Evolutionary conservation across 2,329 filamentous ascomycete genomes (phyloP).

Genomic region (Trichoderma asperellum): DNA sequence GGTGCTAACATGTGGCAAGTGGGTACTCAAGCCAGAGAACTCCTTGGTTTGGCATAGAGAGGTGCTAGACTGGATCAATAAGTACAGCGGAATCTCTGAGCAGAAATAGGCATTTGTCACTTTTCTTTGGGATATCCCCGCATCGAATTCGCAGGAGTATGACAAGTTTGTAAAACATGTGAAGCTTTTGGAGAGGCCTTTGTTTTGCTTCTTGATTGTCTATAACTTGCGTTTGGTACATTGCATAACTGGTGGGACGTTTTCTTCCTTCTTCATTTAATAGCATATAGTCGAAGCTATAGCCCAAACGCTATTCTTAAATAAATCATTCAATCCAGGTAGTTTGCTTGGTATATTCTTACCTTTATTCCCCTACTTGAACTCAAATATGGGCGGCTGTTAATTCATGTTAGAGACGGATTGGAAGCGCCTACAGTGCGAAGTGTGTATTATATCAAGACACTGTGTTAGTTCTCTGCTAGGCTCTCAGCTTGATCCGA

Average conservation of each 20-base stretch:
- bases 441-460: not conserved
- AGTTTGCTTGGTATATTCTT: not conserved
- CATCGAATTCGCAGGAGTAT: not conserved
- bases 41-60: slow-evolving; percentile 86
- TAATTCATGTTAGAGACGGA: not conserved
- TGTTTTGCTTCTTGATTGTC: not conserved
- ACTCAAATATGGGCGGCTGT: not conserved
- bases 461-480: not conserved
- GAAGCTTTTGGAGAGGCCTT: not conserved
- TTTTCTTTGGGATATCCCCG: not conserved
- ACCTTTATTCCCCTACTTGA: not conserved
- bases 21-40: slow-evolving; percentile 92
- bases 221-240: not conserved
- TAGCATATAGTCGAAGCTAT: not conserved
- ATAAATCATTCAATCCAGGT: not conserved
- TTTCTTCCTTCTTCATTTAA: not conserved
- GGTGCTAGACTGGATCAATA: slow-evolving; percentile 77
- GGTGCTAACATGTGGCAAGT: slow-evolving; percentile 45
- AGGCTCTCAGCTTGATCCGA: not conserved
- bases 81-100: slow-evolving; percentile 55
- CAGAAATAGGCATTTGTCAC: slow-evolving; percentile 21
- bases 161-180: slow-evolving; percentile 2
- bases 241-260: not conserved
- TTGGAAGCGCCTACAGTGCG: not conserved
- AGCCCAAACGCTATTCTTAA: not conserved